These are phyloP conservation scores for Penicillium occitanis DNA, from an alignment of 2,329 filamentous ascomycete genomes.

Conservation along the genomic window DNA sequence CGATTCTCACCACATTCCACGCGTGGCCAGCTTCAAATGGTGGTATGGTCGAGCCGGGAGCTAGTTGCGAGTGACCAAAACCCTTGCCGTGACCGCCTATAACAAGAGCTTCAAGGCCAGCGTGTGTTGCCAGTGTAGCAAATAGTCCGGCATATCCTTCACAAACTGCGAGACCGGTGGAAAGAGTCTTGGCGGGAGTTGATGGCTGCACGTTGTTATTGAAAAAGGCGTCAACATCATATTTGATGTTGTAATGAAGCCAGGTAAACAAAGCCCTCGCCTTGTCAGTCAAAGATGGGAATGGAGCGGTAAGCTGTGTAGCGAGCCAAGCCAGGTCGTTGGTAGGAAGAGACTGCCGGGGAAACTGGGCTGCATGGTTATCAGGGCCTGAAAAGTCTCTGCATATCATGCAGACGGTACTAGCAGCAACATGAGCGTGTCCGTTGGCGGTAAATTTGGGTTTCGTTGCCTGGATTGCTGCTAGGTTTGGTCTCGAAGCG, in stretches of 20 bases:
- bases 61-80: conserved; percentile 65
- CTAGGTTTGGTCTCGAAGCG: conserved; percentile 58
- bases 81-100: conserved; percentile 84
- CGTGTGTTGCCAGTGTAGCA: conserved; percentile 71
- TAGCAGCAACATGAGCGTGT: conserved; percentile 22
- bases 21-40: conserved; percentile 69
- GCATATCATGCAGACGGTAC: conserved; percentile 68
- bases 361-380: conserved; percentile 72
- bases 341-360: conserved; percentile 69
- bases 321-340: conserved; percentile 71
- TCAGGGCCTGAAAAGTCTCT: conserved; percentile 86
- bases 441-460: conserved; percentile 37
- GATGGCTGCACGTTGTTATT: conserved; percentile 64
- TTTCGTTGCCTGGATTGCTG: conserved; percentile 56
- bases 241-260: conserved; percentile 90
- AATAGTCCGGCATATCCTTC: conserved; percentile 87
- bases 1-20: conserved; percentile 90
- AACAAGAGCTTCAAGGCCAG: conserved; percentile 74
- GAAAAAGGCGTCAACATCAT: conserved; percentile 80
- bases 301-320: conserved; percentile 72
- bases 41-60: conserved; percentile 65
- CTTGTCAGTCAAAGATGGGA: conserved; percentile 82
- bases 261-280: conserved; percentile 90
- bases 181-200: conserved; percentile 70
- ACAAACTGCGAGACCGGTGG: conserved; percentile 80